These are phyloP conservation scores for Spironucleus salmonicida DNA, from an alignment of 208 protist species.

Conservation along the genomic window DNA sequence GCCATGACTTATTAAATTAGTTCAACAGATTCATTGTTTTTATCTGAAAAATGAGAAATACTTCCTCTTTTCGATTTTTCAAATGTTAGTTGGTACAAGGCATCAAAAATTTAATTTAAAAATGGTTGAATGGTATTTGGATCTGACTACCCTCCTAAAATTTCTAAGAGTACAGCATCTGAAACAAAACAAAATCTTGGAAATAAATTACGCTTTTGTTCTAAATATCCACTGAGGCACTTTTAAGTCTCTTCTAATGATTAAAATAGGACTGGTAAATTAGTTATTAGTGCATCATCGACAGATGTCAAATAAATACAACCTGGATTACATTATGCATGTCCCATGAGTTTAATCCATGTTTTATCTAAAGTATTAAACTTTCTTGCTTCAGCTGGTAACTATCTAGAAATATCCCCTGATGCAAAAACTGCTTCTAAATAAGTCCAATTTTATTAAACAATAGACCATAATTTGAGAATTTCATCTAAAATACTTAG, in stretches of 20 bases:
- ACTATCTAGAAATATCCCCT: conserved; percentile 84
- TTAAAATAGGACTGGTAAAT: conserved; percentile 67
- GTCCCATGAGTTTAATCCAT: conserved; percentile 62
- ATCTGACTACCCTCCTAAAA: conserved; percentile 78
- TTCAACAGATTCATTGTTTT: conserved; percentile 62
- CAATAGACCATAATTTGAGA: conserved; percentile 64
- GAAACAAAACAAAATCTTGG: conserved; percentile 90
- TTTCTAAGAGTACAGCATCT: conserved; percentile 87
- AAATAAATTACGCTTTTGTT: conserved; percentile 76
- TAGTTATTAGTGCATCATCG: conserved; percentile 63
- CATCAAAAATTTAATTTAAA: conserved; percentile 61
- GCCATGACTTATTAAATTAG: conserved; percentile 65
- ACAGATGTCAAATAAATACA: conserved; percentile 57
- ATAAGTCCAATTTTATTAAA: conserved; percentile 83
- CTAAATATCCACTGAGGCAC: conserved; percentile 76
- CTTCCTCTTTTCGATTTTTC: too few relatives aligned
- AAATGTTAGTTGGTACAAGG: conserved; percentile 60
- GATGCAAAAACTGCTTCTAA: conserved; percentile 69
- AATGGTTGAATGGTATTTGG: conserved; percentile 69
- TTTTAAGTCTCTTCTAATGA: conserved; percentile 84
- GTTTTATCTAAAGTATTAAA: conserved; percentile 78
- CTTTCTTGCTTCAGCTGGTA: conserved; percentile 72
- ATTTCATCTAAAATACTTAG: conserved; percentile 73
- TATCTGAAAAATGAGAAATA: too few relatives aligned
- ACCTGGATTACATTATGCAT: conserved; percentile 50